phyloP scores from a whole-genome alignment of 257 asterid genomes.

The Coffea eugenioides region DNA sequence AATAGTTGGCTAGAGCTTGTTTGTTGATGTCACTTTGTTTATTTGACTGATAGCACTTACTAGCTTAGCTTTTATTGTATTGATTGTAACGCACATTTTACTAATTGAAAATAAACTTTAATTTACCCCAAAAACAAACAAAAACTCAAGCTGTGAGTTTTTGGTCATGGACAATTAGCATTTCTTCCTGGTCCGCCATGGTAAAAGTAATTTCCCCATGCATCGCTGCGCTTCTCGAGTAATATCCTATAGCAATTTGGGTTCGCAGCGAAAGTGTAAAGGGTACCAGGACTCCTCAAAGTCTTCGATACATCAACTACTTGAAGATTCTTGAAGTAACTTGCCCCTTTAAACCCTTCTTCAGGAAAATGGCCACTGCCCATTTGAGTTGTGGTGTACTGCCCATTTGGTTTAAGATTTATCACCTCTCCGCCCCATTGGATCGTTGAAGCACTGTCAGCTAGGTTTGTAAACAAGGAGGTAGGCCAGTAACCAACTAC shows the following conservation, averaged over 20 bases:
- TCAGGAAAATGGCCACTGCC: slow-evolving; percentile 27
- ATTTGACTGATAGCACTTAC: too few species aligned
- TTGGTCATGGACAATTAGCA: too few species aligned
- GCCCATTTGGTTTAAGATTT: slow-evolving; percentile 8
- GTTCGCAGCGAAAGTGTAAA: not conserved
- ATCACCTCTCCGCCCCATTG: slow-evolving; percentile 48
- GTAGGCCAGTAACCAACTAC: slow-evolving; percentile 81
- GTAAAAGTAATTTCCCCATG: too few species aligned
- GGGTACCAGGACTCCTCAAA: not conserved
- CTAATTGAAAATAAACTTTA: too few species aligned
- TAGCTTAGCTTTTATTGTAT: too few species aligned
- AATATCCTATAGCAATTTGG: slow-evolving; percentile 37
- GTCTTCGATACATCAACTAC: slow-evolving; percentile 12
- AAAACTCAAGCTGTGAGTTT: too few species aligned
- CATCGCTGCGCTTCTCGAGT: too few species aligned
- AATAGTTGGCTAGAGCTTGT: too few species aligned
- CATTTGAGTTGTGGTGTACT: slow-evolving; percentile 26
- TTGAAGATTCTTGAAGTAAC: slow-evolving; percentile 15
- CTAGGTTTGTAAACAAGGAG: slow-evolving; percentile 50
- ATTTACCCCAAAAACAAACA: too few species aligned
- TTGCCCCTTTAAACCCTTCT: slow-evolving; percentile 12
- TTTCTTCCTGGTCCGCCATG: too few species aligned
- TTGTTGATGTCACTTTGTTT: too few species aligned
- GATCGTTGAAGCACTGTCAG: slow-evolving; percentile 66
- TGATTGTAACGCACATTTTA: too few species aligned